Evolutionary conservation across 176 grass and related monocot genomes (phyloP), one percentile per base, ranked within the genome.

Genomic region (Eleusine indica): DNA sequence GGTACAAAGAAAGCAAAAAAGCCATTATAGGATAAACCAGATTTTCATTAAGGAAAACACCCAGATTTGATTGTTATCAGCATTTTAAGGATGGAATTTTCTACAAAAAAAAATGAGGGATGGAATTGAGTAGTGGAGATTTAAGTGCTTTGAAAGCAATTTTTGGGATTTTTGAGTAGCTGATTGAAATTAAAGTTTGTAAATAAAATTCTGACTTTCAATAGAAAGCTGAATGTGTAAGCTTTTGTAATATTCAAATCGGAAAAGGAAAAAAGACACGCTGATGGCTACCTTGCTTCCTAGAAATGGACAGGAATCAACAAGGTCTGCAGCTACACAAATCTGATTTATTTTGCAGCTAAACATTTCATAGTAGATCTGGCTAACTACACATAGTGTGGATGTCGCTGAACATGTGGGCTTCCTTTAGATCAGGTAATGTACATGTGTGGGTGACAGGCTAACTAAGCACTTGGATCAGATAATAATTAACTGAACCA

Each of bases 211-310:
- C 8, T 63, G 22, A 13, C 11, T 63, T 62, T 63, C 9, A 21
- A 61, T 10, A 9, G 19, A 61, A 25, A 61, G 21, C 6, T 22
- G 57, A 22, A 61, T 61, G 57, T 22, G 56, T 11, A 63, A 29
- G 60, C 9, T 63, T 29, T 63, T 63, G 22, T 9, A 11, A 63
- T 63, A 63, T 63, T 63, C 60, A 63, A 63, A 28, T 11, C 1
- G 29, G 10, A 66, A 66, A 52, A 80, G 43, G 17, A 67, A 52
- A 3, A 43, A 43, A 32, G 43, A n/a, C 28, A 21, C 25, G 65
- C 44, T 39, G 62, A 68, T 9, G 46, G 77, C 29, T 68, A 48
- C 30, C 44, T 68, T 51, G 72, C 77, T 49, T 67, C 77, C 62
- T 67, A 67, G 77, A 46, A 79, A 29, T 66, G 28, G 66, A 9